These are phyloP conservation scores for Alternaria sp. DNA, from an alignment of 2,329 filamentous ascomycete species.

Conservation along the genomic window DNA sequence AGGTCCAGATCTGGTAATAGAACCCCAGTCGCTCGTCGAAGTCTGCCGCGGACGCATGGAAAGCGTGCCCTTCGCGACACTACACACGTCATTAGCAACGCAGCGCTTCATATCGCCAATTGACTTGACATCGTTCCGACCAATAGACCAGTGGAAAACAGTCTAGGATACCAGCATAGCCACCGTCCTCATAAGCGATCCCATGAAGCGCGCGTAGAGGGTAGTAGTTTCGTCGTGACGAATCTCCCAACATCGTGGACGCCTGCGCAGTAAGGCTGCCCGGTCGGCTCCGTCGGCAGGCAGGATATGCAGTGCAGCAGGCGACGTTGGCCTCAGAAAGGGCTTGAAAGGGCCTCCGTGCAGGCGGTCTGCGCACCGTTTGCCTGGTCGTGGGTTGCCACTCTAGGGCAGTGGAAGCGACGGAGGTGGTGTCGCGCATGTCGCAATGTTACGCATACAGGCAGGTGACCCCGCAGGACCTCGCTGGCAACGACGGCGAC, in stretches of 20 bases:
- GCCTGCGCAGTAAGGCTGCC: slow-evolving; percentile 3
- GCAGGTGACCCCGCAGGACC: slow-evolving; percentile 15
- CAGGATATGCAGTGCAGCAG: neutral
- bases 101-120: neutral
- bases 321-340: neutral
- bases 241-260: neutral
- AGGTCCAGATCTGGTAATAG: neutral
- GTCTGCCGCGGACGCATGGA: neutral
- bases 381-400: slow-evolving; percentile 5
- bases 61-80: neutral
- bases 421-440: neutral
- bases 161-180: neutral
- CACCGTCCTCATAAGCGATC: neutral
- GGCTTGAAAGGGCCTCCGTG: neutral
- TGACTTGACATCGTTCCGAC: neutral
- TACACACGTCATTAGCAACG: neutral
- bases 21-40: neutral
- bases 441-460: neutral
- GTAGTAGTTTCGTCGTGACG: neutral
- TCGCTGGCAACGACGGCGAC: neutral
- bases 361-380: slow-evolving; percentile 11
- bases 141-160: neutral
- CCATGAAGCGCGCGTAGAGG: slow-evolving; percentile 1
- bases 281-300: slow-evolving; percentile 1
- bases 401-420: neutral